Evolutionary conservation across 768 basidiomycete species (phyloP), one percentile per base, ranked within the genome.

Genomic region (Candolleomyces aberdarensis): DNA sequence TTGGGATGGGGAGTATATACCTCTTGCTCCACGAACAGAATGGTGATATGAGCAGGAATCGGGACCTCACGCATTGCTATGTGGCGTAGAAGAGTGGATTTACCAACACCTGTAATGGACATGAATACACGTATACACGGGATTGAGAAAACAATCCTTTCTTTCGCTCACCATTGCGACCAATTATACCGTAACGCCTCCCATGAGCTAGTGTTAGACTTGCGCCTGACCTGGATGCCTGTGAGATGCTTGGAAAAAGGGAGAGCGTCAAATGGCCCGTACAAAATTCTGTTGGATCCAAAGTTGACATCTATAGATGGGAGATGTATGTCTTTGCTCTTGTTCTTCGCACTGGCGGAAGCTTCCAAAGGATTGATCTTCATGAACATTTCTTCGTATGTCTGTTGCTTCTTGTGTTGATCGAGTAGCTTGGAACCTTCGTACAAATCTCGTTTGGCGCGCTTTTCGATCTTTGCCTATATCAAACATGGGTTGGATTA

Each of bases 301-400:
- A 98, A 98, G 70, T 86, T 94, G 72, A 98, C 96, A 69, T 99
- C 97, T 77, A 99, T 97, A 40, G 88, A 89, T 26, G 90, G 89
- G 5, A 99, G 80, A 69, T 97, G 94, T 56, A 99, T 91, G 73
- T 99, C 97, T 73, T 98, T 98, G 78, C 89, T 94, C 81, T 98
- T 99, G 73, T 95, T 94, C 75, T 95, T 96, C 14, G 89, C 76
- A 5, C 87, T 78, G 0, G 82, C 77, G 19, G 84, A 84, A 0
- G 90, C 87, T 73, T 96, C 93, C 61, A 99, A 75, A 44, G 97
- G 94, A 75, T 99, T 99, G 76, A 95, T 91, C 90, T 97, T 94
- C 92, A 99, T 92, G 77, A 95, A 99, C 86, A 99, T 89, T 71
- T 99, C 97, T 71, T 98, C 96, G 75, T 98, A 98, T 19, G 89